Evolutionary conservation across 2,329 filamentous ascomycete species (phyloP), one percentile per base, ranked within the genome.

Genomic region (Cladosporium phlei): DNA sequence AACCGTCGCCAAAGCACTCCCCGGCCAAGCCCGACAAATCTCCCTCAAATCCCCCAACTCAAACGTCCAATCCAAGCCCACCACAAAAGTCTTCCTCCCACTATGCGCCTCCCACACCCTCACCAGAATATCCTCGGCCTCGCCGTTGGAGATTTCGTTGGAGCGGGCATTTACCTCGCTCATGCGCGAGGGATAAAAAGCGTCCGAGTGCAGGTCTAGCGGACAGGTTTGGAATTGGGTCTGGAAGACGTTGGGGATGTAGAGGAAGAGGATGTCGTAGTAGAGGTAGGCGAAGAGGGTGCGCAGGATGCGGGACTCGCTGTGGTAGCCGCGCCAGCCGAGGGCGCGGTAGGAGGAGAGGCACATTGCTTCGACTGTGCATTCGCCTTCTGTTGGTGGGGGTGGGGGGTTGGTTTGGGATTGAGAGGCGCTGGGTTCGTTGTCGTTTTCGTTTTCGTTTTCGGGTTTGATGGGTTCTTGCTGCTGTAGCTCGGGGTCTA

Each of bases 191-290:
- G 87, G 79, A 62, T 88, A 97, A 70, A 98, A 98, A 2, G 86
- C 83, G 63, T 98, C 93, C 0, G 90, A 95, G 62, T 94, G 86
- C 5, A 98, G 72, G 64, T 98, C 93, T 3, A 98, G 71, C 1
- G 93, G 93, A 60, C 88, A 95, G 0, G 88, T 95, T 67, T 98
- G 93, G 63, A 88, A 98, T 1, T 85, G 80, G 5, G 93, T 98
- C 64, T 97, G 91, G 66, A 98, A 98, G 46, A 98, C 91, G 58
- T 97, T 95, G 20, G 93, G 91, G 4, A 97, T 79, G 66, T 95
- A 95, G 20, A 88, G 75, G 68, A 97, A 97, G 5, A 98, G 72
- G 19, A 97, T 79, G 66, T 98, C 91, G 71, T 84, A 93, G 71
- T 97, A 95, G 14, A 98, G 79, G 61, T 93, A 91, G n/a, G 66